phyloP scores from a whole-genome alignment of 306 rosid genomes.

The Phaseolus lunatus region DNA sequence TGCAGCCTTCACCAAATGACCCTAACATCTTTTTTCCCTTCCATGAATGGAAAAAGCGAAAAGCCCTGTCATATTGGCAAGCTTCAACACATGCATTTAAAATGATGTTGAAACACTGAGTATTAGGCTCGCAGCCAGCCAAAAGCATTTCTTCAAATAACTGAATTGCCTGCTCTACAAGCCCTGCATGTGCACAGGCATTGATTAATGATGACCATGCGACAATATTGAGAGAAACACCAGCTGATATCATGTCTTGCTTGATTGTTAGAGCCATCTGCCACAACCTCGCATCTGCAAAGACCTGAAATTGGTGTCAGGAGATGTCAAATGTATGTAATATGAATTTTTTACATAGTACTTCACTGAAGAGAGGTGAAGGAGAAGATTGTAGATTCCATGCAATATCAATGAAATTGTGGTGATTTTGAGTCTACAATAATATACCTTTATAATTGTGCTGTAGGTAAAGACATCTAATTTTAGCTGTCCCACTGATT shows the following conservation, averaged over 20 bases:
- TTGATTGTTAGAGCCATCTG: conserved; percentile 86
- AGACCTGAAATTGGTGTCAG: conserved; percentile 71
- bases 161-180: conserved; percentile 79
- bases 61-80: conserved; percentile 92
- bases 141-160: conserved; percentile 92
- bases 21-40: conserved; percentile 59
- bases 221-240: conserved; percentile 77
- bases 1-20: conserved; percentile 46
- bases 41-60: conserved; percentile 86
- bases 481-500: conserved; percentile 76
- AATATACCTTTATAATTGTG: conserved; percentile 87
- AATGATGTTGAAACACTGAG: conserved; percentile 90
- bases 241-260: conserved; percentile 86
- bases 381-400: conserved; percentile 30
- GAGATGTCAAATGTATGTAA: conserved; percentile 40
- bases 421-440: conserved; percentile 31
- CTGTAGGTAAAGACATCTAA: conserved; percentile 97
- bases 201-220: conserved; percentile 95
- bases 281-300: conserved; percentile 88
- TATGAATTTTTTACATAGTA: too few species aligned
- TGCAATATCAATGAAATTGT: conserved; percentile 33
- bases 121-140: conserved; percentile 85
- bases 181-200: conserved; percentile 97
- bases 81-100: conserved; percentile 96
- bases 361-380: conserved; percentile 16